Evolutionary conservation across 768 basidiomycete species (phyloP).

Genomic region (Tricholoma saponaceum): DNA sequence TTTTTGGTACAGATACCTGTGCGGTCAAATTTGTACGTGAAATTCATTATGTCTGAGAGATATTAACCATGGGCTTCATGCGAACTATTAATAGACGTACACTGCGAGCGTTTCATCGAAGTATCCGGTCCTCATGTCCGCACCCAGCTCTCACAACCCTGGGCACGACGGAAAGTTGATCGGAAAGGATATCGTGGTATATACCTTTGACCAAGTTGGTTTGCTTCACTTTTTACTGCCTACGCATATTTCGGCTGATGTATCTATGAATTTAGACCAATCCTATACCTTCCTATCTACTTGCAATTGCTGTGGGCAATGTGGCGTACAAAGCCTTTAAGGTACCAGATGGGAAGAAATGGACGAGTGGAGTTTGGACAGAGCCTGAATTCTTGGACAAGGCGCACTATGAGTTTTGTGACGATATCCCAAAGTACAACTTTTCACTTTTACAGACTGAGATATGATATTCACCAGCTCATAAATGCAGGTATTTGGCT

Average conservation of each 20-base stretch:
- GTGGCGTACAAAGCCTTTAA: neutral
- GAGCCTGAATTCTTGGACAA: neutral
- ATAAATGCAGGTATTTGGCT: neutral
- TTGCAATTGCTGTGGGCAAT: neutral
- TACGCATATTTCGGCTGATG: neutral
- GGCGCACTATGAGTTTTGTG: neutral
- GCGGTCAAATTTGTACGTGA: neutral
- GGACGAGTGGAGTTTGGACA: neutral
- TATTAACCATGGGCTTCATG: neutral
- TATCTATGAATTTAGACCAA: neutral
- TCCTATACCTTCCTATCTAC: neutral
- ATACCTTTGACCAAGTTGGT: neutral
- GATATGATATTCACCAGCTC: neutral
- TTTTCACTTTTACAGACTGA: neutral
- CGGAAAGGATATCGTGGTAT: neutral
- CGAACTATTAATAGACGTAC: neutral
- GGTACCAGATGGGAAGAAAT: neutral
- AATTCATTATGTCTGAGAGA: neutral
- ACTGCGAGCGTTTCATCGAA: neutral
- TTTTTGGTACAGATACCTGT: neutral
- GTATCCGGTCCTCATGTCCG: neutral
- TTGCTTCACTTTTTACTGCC: neutral
- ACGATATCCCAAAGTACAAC: neutral
- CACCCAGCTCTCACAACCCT: neutral
- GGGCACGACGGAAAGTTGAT: neutral